Conservation (phyloP, 352 stramenopile species). For the Phytophthora nicotianae region DNA sequence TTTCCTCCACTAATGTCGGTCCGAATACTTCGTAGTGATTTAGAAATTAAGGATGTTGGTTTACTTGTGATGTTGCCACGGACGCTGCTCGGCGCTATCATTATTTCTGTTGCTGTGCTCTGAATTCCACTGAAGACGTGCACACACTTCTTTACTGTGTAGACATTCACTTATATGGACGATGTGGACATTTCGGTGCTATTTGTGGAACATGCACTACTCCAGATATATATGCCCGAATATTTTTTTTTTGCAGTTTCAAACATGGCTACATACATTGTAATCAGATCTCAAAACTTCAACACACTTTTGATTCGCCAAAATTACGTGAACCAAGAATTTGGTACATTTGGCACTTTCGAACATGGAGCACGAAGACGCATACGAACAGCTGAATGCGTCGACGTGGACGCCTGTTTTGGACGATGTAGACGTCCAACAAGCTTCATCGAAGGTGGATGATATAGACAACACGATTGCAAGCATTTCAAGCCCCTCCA, state of each 20-base stretch:
- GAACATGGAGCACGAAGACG: constrained; percentile 14
- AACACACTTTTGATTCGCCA: not conserved
- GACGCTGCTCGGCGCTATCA: not conserved
- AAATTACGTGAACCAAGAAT: constrained; percentile 7
- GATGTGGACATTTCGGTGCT: not conserved
- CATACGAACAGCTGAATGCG: constrained; percentile 4
- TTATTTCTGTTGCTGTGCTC: not conserved
- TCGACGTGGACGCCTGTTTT: constrained; percentile 10
- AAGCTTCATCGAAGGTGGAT: not conserved
- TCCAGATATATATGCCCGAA: no score
- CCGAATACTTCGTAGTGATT: not conserved
- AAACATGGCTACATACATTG: no score
- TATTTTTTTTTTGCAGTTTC: no score
- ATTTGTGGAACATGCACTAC: no score
- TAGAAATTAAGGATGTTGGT: not conserved
- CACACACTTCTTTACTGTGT: not conserved
- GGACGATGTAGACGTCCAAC: constrained; percentile 2
- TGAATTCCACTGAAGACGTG: not conserved
- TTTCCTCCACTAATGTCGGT: not conserved
- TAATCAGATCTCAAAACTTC: no score
- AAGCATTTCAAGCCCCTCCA: constrained; percentile 4
- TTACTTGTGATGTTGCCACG: not conserved
- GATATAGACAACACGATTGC: not conserved
- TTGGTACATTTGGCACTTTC: constrained; percentile 10
- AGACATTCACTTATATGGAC: no score